Percentiles rank a stretch among this genome's conserved stretches.
Evolutionary conservation across 1,284 basidiomycete genomes (phyloP).

Genomic region (Cryptococcus wingfieldii): DNA sequence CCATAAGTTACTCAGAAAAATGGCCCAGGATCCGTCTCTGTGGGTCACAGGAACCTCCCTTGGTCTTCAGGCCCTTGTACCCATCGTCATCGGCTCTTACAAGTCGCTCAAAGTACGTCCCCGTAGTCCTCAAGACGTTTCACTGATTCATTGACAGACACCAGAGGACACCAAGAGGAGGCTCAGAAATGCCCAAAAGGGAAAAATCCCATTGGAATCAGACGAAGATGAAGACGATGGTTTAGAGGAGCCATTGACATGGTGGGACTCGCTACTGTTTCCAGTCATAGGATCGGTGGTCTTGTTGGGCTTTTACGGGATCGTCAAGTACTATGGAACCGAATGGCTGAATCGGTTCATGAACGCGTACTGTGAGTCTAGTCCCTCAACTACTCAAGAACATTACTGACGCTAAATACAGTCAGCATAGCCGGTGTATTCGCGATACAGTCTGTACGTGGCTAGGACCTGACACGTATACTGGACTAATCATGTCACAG

Average conservation of each 20-base stretch:
- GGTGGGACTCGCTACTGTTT: constrained; percentile 42
- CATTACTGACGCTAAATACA: background rate
- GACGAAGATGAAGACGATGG: constrained; percentile 37
- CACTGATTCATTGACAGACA: constrained; percentile 22
- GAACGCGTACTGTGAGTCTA: constrained; percentile 64
- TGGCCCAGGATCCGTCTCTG: constrained; percentile 9
- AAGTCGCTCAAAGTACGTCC: constrained; percentile 44
- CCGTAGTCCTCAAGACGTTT: constrained; percentile 10
- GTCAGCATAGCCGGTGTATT: constrained; percentile 43
- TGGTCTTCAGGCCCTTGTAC: constrained; percentile 41
- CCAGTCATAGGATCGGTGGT: constrained; percentile 43
- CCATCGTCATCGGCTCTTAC: constrained; percentile 47
- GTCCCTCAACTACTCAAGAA: background rate
- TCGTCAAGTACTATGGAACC: constrained; percentile 63
- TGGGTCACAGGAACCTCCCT: constrained; percentile 33
- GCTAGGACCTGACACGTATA: background rate
- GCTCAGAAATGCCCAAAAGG: constrained; percentile 9
- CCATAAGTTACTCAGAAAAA: background rate
- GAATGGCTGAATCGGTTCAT: constrained; percentile 64
- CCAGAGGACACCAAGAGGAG: constrained; percentile 26
- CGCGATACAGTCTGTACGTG: constrained; percentile 43
- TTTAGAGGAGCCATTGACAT: constrained; percentile 40
- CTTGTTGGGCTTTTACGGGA: constrained; percentile 36
- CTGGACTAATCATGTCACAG: constrained; percentile 11
- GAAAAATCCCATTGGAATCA: constrained; percentile 23